Evolutionary conservation across 352 stramenopile species (phyloP).

Genomic region (Globisporangium megalacanthum): DNA sequence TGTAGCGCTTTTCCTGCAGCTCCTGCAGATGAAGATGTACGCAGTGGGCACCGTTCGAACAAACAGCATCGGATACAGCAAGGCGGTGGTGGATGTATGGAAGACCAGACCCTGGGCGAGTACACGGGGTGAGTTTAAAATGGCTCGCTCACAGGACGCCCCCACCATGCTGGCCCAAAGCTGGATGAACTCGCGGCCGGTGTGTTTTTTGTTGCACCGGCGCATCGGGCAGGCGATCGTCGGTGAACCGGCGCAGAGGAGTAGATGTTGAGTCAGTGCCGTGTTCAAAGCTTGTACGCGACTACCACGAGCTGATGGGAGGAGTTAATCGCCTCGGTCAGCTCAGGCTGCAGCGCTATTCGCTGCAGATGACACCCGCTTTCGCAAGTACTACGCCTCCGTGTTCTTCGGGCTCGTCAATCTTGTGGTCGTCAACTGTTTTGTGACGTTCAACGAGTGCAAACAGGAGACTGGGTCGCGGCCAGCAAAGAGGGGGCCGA

Average conservation of each 20-base stretch:
- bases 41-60: not conserved
- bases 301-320: not conserved
- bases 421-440: too few relatives aligned
- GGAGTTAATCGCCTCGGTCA: not conserved
- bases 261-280: not conserved
- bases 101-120: too few relatives aligned
- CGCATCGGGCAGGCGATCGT: not conserved
- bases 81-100: not conserved
- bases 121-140: not conserved
- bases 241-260: not conserved
- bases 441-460: too few relatives aligned
- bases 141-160: not conserved
- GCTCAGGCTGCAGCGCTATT: not conserved
- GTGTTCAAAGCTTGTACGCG: not conserved
- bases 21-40: not conserved
- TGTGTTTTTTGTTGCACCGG: not conserved
- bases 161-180: not conserved
- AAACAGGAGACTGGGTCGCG: too few relatives aligned
- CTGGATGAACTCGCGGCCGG: not conserved
- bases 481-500: too few relatives aligned
- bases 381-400: too few relatives aligned
- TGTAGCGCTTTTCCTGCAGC: not conserved
- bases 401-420: too few relatives aligned
- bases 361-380: not conserved
- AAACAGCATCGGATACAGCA: not conserved